A percentile compares a stretch with the other conserved stretches of the same genome.
phyloP scores from a whole-genome alignment of 2,329 filamentous ascomycete genomes.

The Ophiostoma sp. region DNA sequence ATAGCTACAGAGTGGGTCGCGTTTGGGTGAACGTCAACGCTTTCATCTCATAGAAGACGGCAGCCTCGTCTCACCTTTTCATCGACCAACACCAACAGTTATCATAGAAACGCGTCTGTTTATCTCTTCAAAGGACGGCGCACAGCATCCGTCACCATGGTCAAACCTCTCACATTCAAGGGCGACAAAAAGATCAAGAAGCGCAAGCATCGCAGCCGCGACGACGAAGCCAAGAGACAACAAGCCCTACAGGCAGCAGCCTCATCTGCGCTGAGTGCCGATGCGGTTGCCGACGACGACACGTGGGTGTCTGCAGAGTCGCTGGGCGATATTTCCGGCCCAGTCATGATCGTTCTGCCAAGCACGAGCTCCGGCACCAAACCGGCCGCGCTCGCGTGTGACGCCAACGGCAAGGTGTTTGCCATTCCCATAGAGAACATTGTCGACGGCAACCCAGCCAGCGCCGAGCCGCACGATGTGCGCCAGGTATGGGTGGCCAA shows the following conservation, averaged over 20 bases:
- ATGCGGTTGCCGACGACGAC: slow-evolving; percentile 58
- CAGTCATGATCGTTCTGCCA: slow-evolving; percentile 75
- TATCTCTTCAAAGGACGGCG: neutral
- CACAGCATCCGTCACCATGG: slow-evolving; percentile 48
- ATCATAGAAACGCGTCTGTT: neutral
- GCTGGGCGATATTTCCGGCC: slow-evolving; percentile 69
- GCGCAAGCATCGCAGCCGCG: slow-evolving; percentile 64
- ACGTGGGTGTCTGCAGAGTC: slow-evolving; percentile 85
- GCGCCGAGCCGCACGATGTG: slow-evolving; percentile 91
- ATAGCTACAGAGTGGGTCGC: neutral
- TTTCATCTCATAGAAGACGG: neutral
- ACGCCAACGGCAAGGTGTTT: slow-evolving; percentile 82
- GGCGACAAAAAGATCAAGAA: slow-evolving; percentile 95
- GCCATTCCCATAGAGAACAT: slow-evolving; percentile 78
- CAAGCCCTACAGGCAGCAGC: slow-evolving; percentile 33
- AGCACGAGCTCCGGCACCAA: slow-evolving; percentile 47
- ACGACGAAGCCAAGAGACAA: slow-evolving; percentile 46
- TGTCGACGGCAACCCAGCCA: slow-evolving; percentile 73
- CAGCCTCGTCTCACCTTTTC: neutral
- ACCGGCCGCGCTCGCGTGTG: slow-evolving; percentile 75
- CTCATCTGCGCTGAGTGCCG: slow-evolving; percentile 4
- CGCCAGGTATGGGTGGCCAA: slow-evolving; percentile 93
- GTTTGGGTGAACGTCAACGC: neutral
- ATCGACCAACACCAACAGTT: neutral
- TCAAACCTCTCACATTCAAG: slow-evolving; percentile 90